These are phyloP conservation scores for Tetrahymena thermophila DNA, from an alignment of 73 alveolate genomes.

Conservation along the genomic window DNA sequence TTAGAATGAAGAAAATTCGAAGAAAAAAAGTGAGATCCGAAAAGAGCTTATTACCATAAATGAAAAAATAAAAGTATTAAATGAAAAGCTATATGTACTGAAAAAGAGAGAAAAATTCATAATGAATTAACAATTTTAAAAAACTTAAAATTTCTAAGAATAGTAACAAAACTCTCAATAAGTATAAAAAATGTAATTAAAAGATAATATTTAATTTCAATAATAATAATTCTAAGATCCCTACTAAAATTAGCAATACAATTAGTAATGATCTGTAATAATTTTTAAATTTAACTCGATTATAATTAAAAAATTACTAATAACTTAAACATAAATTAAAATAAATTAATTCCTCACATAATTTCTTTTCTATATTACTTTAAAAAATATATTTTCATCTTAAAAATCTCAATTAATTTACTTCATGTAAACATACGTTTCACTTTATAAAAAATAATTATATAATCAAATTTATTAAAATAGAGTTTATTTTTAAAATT, in stretches of 20 bases:
- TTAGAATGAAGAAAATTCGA: background rate
- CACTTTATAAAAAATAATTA: too few species aligned
- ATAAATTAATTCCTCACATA: too few species aligned
- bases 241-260: background rate
- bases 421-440: too few species aligned
- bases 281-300: too few species aligned
- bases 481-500: too few species aligned
- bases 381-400: too few species aligned
- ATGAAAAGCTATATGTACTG: background rate
- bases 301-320: too few species aligned
- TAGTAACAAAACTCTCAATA: background rate
- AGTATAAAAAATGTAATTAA: background rate
- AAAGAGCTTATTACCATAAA: background rate
- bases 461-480: too few species aligned
- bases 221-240: background rate
- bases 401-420: too few species aligned
- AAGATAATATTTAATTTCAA: background rate
- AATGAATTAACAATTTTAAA: background rate
- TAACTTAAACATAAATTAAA: too few species aligned
- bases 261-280: background rate
- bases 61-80: background rate
- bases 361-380: too few species aligned
- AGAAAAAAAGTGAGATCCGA: background rate
- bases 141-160: background rate
- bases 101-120: background rate